Conservation (phyloP, 2,329 filamentous ascomycete species). For the Penicillium sp. region DNA sequence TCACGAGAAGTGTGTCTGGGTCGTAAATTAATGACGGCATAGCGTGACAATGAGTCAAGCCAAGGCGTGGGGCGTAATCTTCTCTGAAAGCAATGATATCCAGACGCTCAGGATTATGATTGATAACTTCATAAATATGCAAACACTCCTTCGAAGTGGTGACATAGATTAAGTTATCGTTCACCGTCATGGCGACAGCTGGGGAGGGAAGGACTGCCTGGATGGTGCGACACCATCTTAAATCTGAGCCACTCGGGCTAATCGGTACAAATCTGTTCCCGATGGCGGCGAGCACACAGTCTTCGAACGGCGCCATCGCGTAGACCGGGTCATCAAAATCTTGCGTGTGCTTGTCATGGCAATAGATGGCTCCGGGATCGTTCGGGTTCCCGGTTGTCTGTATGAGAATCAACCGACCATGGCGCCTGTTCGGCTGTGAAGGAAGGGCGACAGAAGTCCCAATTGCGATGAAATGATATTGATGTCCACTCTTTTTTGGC, state of each 20-base stretch:
- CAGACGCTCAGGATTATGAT: conserved; percentile 18
- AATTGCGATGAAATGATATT: conserved; percentile 42
- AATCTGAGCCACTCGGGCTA: conserved; percentile 41
- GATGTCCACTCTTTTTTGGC: conserved; percentile 33
- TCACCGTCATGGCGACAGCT: conserved; percentile 50
- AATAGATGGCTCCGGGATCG: conserved; percentile 30
- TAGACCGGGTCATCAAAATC: conserved; percentile 44
- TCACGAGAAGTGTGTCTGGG: conserved; percentile 48
- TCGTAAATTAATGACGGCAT: conserved; percentile 30
- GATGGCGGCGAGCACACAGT: conserved; percentile 46
- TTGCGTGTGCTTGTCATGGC: conserved; percentile 37
- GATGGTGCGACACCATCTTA: conserved; percentile 42
- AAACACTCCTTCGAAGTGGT: conserved; percentile 55
- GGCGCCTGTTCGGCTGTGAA: conserved; percentile 13
- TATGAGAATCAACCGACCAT: conserved; percentile 40
- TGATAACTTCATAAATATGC: conserved; percentile 44
- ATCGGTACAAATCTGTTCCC: conserved; percentile 45
- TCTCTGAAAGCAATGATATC: too few species aligned
- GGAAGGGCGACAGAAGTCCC: conserved; percentile 36
- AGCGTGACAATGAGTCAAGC: conserved; percentile 36
- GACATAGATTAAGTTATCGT: conserved; percentile 49
- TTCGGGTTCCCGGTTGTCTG: conserved; percentile 30
- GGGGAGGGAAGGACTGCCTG: conserved; percentile 46
- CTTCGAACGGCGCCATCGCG: conserved; percentile 53
- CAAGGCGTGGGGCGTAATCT: too few species aligned